A percentile compares a stretch with the other conserved stretches of the same genome.
Evolutionary conservation across 2,329 filamentous ascomycete species (phyloP).

Genomic region (Fusarium nygamai): DNA sequence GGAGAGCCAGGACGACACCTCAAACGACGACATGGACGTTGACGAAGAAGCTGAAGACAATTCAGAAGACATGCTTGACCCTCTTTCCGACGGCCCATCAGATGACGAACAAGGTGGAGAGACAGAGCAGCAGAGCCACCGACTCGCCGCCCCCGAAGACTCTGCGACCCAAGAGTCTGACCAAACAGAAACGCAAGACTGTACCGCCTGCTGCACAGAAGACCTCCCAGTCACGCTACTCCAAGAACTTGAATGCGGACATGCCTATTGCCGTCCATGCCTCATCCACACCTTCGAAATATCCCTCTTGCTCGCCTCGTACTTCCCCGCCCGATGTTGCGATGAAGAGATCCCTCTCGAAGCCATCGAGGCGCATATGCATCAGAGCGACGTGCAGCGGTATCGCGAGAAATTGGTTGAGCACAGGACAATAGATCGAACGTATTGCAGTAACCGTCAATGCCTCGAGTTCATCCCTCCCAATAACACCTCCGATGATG

Average conservation of each 20-base stretch:
- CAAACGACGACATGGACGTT: neutral
- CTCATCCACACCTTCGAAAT: slow-evolving; percentile 52
- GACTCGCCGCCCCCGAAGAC: too few relatives aligned
- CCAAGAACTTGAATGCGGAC: slow-evolving; percentile 47
- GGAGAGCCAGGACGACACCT: neutral
- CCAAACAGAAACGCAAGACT: too few relatives aligned
- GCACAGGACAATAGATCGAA: slow-evolving; percentile 47
- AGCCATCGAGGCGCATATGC: slow-evolving; percentile 48
- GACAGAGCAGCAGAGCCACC: neutral
- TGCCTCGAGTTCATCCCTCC: slow-evolving; percentile 61
- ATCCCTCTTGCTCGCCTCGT: slow-evolving; percentile 56
- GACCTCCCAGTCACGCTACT: too few relatives aligned
- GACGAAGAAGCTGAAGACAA: neutral
- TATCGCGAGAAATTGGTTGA: neutral
- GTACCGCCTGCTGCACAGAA: too few relatives aligned
- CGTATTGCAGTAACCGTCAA: slow-evolving; percentile 57
- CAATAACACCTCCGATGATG: rapidly evolving
- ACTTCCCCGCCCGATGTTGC: slow-evolving; percentile 67
- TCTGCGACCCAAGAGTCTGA: neutral
- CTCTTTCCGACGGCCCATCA: neutral
- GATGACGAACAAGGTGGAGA: neutral
- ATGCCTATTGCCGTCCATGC: slow-evolving; percentile 63
- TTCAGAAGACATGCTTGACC: rapidly evolving
- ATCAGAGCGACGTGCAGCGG: neutral
- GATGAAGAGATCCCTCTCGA: slow-evolving; percentile 51